A percentile compares a stretch with the other conserved stretches of the same genome.
Conservation (phyloP, 2,329 filamentous ascomycete species). For the Domatiomyces catenatus region DNA sequence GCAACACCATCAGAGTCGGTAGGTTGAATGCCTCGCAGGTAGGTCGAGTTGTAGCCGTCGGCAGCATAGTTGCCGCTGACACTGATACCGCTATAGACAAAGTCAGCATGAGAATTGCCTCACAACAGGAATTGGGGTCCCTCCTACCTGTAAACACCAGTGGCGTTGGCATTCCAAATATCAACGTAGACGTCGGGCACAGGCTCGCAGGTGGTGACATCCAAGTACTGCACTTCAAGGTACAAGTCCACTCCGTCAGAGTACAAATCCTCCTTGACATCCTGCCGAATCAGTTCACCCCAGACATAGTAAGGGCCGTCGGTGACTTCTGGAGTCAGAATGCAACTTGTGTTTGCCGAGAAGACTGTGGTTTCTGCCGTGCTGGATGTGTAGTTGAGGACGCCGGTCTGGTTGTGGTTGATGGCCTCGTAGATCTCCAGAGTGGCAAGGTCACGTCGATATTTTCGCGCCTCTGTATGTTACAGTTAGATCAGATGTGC, state of each 20-base stretch:
- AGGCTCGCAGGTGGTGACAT: conserved; percentile 28
- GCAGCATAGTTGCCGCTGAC: conserved; percentile 25
- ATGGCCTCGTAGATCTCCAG: background rate
- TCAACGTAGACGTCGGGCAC: conserved; percentile 24
- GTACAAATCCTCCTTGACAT: conserved; percentile 21
- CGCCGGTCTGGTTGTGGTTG: background rate
- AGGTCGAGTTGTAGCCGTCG: conserved; percentile 28
- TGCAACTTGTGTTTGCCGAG: conserved; percentile 26
- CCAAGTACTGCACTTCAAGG: conserved; percentile 27
- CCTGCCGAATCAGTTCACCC: conserved; percentile 25
- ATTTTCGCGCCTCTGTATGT: background rate
- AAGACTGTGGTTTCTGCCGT: conserved; percentile 12
- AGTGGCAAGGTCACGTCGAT: background rate
- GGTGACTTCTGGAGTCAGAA: conserved; percentile 37
- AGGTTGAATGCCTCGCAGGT: conserved; percentile 32
- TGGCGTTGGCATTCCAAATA: conserved; percentile 29
- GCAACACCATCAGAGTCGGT: conserved; percentile 29
- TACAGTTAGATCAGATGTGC: background rate
- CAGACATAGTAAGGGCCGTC: conserved; percentile 39
- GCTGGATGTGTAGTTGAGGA: background rate
- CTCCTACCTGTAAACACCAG: conserved; percentile 27
- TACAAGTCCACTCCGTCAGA: conserved; percentile 25
- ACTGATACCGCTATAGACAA: conserved; percentile 21
- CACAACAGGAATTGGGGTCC: background rate
- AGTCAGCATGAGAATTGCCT: background rate